Evolutionary conservation across 345 rosid species (phyloP).

Genomic region (Brassica rapa): DNA sequence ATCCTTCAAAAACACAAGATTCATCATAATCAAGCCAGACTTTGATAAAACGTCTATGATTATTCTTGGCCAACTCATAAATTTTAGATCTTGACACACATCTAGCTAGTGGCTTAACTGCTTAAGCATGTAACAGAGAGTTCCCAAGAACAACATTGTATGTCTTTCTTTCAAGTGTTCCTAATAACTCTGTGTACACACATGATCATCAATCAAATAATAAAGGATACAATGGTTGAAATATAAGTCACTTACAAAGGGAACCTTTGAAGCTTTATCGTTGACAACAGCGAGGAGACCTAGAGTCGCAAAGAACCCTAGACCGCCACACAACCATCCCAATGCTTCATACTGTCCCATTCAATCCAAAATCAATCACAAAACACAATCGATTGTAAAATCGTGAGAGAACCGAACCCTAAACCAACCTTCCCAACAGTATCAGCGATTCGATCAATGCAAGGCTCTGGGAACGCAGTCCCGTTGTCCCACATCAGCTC

Average conservation of each 20-base stretch:
- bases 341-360: slow-evolving; percentile 83
- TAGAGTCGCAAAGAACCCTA: slow-evolving; percentile 72
- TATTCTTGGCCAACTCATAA: not conserved
- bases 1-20: too few relatives aligned
- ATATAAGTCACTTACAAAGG: slow-evolving; percentile 61
- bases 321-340: slow-evolving; percentile 96
- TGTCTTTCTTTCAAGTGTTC: not conserved
- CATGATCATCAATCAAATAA: not conserved
- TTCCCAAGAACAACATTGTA: slow-evolving; percentile 13
- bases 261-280: slow-evolving; percentile 89
- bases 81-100: not conserved
- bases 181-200: not conserved
- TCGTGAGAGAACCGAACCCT: not conserved
- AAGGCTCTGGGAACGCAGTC: slow-evolving; percentile 86
- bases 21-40: too few relatives aligned
- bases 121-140: not conserved
- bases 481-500: slow-evolving; percentile 98
- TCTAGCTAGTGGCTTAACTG: not conserved
- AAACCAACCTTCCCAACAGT: slow-evolving; percentile 82
- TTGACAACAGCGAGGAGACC: slow-evolving; percentile 78
- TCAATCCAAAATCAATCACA: not conserved
- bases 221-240: not conserved
- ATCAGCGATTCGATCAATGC: slow-evolving; percentile 96
- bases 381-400: not conserved
- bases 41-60: too few relatives aligned